Conservation (phyloP, 306 rosid species). For the Sesbania bispinosa region DNA sequence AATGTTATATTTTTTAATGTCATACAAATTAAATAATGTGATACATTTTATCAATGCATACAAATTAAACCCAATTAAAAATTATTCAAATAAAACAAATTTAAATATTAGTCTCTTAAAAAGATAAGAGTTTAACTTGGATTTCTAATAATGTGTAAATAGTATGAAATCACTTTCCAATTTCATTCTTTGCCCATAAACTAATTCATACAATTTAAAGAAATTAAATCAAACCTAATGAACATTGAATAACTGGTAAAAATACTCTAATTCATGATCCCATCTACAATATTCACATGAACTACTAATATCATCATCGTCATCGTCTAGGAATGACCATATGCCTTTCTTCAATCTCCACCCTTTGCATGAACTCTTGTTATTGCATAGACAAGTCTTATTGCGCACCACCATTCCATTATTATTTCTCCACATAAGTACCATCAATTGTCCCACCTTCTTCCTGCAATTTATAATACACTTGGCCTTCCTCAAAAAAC, state of each 20-base stretch:
- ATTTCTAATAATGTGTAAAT: too few species aligned
- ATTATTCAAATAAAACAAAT: too few species aligned
- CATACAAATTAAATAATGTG: too few species aligned
- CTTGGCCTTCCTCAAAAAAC: slow-evolving; percentile 9
- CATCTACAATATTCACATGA: slow-evolving; percentile 33
- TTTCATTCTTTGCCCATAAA: too few species aligned
- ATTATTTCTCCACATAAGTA: background rate
- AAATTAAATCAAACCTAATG: background rate
- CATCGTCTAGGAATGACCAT: background rate
- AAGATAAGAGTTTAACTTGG: too few species aligned
- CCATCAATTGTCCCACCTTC: background rate
- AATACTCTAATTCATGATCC: slow-evolving; percentile 7
- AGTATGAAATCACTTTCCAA: too few species aligned
- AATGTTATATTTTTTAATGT: too few species aligned
- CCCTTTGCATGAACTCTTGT: background rate
- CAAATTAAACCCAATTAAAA: too few species aligned
- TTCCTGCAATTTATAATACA: background rate
- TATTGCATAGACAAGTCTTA: background rate
- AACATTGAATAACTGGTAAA: background rate
- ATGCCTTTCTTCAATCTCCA: background rate
- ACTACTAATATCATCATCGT: background rate
- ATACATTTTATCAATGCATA: too few species aligned
- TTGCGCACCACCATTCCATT: background rate
- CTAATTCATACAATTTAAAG: too few species aligned
- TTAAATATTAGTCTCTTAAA: too few species aligned